These are phyloP conservation scores for Babesia ovata DNA, from an alignment of 169 alveolate species.

Conservation along the genomic window DNA sequence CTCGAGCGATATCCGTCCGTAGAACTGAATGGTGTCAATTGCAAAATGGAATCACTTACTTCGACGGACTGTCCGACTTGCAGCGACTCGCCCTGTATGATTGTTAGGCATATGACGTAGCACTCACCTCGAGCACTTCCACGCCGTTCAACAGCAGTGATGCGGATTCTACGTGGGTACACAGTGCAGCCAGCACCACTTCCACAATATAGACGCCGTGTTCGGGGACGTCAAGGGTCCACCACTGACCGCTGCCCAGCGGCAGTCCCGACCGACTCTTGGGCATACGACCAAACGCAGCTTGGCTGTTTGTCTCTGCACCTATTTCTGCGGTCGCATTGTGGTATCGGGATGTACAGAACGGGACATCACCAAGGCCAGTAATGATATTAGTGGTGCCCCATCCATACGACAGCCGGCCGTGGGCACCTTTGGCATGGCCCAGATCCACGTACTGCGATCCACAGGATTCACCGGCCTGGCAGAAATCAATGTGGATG, in stretches of 20 bases:
- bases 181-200: constrained; percentile 35
- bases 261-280: constrained; percentile 15
- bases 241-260: constrained; percentile 35
- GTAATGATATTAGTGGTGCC: constrained; percentile 23
- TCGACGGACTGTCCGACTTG: constrained; percentile 35
- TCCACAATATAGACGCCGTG: constrained; percentile 48
- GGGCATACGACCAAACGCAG: background rate
- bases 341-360: constrained; percentile 1
- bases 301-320: background rate
- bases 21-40: constrained; percentile 1
- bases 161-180: constrained; percentile 18
- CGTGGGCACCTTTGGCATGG: constrained; percentile 37
- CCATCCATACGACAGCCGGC: constrained; percentile 64
- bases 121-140: constrained; percentile 50
- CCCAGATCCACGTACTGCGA: constrained; percentile 50
- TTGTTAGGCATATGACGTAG: background rate
- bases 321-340: background rate
- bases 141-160: constrained; percentile 48
- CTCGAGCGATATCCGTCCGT: constrained; percentile 53
- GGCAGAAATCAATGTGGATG: constrained; percentile 25
- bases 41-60: constrained; percentile 29
- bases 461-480: constrained; percentile 33
- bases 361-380: background rate
- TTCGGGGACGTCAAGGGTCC: constrained; percentile 65
- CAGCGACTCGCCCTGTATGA: constrained; percentile 57